Evolutionary conservation across 2,329 filamentous ascomycete genomes (phyloP), one percentile per base, ranked within the genome.

Genomic region (Fusarium sp.): DNA sequence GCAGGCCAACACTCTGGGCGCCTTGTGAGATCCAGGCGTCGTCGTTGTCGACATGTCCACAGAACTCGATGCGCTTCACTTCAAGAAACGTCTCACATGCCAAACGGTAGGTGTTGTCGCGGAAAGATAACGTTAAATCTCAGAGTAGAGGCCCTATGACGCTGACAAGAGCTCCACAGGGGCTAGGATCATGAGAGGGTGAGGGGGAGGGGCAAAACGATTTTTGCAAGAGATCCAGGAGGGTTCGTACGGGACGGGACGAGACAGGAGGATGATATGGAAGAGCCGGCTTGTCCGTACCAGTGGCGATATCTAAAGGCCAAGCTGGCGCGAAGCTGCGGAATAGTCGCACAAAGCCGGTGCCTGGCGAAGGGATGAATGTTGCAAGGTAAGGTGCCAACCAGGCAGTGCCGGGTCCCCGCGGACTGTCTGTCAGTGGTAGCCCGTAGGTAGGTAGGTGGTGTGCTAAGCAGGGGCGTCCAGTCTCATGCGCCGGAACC

Each of bases 1-100:
- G 74, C 89, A 90, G 22, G 87, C 87, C 66, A 89, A 81, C 56
- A 89, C 84, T 74, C 87, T 82, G 15, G 83, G 80, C 14, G 84
- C 81, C 78, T 86, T 88, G 65, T 80, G 80, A 59, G 79, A 73
- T 35, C 74, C 75, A 50, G 78, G 73, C 37, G 78, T 70, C 17
- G 77, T 75, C 62, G 81, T 71, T 35, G 76, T 77, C 69, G 82
- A 82, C 82, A 83, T 84, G 70, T 75, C 78, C 75, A 71, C 33
- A 45, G 61, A 71, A 52, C 71, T 68, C 65, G 69, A 66, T 61
- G 64, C 45, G 65, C 37, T 63, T 43, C 35, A 37, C 35, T 37
- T 47, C 43, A 47, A 47, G 43, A n/a, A 52, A 60, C 63, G 69
- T 62, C 65, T 81, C 79, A 80, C 81, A 82, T 82, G 76, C 79